phyloP scores from a whole-genome alignment of 208 protist species.

The Borovskyia barvae region DNA sequence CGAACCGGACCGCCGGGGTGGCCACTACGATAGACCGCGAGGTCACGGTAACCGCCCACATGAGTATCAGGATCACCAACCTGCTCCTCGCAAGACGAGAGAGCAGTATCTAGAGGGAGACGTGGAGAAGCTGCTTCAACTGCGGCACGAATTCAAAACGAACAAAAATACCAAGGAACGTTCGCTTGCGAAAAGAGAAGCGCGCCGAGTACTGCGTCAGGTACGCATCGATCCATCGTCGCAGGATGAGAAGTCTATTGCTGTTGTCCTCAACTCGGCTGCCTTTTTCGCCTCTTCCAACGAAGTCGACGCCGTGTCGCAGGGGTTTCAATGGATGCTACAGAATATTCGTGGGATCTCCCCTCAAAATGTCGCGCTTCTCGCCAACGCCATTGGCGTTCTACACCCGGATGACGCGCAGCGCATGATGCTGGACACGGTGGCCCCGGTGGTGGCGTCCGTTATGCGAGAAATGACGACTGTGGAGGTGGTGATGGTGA shows the following conservation, averaged over 20 bases:
- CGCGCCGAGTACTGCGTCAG: slow-evolving; percentile 44
- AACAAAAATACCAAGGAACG: slow-evolving; percentile 57
- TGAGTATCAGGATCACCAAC: slow-evolving; percentile 1
- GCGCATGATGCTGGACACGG: slow-evolving; percentile 38
- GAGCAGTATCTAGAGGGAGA: slow-evolving; percentile 43
- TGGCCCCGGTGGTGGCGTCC: slow-evolving; percentile 48
- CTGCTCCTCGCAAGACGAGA: not conserved
- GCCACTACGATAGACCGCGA: slow-evolving; percentile 1
- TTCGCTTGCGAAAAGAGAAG: slow-evolving; percentile 38
- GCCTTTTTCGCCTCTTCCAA: slow-evolving; percentile 42
- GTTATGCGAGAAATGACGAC: slow-evolving; percentile 61
- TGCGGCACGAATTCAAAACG: slow-evolving; percentile 64
- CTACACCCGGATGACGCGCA: slow-evolving; percentile 33
- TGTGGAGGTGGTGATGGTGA: slow-evolving; percentile 83
- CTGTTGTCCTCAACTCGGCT: slow-evolving; percentile 73
- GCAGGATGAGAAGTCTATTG: slow-evolving; percentile 79
- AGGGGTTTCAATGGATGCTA: slow-evolving; percentile 66
- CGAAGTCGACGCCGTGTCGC: slow-evolving; percentile 39
- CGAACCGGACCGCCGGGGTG: slow-evolving; percentile 3
- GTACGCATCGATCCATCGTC: slow-evolving; percentile 74
- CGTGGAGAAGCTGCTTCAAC: slow-evolving; percentile 50
- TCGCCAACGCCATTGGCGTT: slow-evolving; percentile 65
- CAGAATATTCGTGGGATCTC: slow-evolving; percentile 57
- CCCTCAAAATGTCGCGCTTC: slow-evolving; percentile 78
- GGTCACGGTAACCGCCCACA: not conserved